Base-by-base conservation (phyloP, 2,329 filamentous ascomycete species). In the Coniochaeta pulveracea region DNA sequence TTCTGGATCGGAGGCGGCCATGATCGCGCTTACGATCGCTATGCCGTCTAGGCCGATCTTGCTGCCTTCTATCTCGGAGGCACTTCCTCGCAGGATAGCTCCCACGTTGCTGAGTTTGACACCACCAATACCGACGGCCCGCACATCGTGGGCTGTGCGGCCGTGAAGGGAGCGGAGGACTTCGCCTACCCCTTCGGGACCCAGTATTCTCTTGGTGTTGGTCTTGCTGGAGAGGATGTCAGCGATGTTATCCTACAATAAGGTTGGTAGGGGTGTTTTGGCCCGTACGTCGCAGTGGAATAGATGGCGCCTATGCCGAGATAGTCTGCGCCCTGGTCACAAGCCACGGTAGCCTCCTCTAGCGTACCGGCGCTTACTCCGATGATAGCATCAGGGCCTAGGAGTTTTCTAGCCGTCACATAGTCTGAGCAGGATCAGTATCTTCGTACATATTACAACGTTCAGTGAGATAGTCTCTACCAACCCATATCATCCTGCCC, bases 401-500 rank as follows among this genome's bases (percentile, higher is more conserved):
- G 69, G 3, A 95, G 56, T 15, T 60, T 65, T 37, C 84, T n/a
- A n/a, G n/a, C n/a, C n/a, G n/a, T n/a, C n/a, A n/a, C n/a, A n/a
- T n/a, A n/a, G n/a, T n/a, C n/a, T n/a, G 80, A 3, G 86, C 88
- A 24, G 69, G 67, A 7, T 58, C 49, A 18, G 84, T 54, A 38
- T 74, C 76, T 78, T 32, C 27, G 9, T 23, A 3, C 8, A 7
- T 5, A 12, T 19, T 18, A 28, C 19, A 23, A 18, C 16, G 14
- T 23, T 16, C 15, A 5, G 18, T n/a, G 3, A n/a, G 15, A 23
- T 6, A 6, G 4, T 21, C 3, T 16, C 6, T 11, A 55, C 67
- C 43, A 55, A 83, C 80, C 66, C 65, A 94, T 79, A 55, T 96
- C 89, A 68, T 95, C 88, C 61, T 96, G 89, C 6, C 91, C 91